These are phyloP conservation scores for Vigna radiata DNA, from an alignment of 306 rosid species.

Conservation along the genomic window DNA sequence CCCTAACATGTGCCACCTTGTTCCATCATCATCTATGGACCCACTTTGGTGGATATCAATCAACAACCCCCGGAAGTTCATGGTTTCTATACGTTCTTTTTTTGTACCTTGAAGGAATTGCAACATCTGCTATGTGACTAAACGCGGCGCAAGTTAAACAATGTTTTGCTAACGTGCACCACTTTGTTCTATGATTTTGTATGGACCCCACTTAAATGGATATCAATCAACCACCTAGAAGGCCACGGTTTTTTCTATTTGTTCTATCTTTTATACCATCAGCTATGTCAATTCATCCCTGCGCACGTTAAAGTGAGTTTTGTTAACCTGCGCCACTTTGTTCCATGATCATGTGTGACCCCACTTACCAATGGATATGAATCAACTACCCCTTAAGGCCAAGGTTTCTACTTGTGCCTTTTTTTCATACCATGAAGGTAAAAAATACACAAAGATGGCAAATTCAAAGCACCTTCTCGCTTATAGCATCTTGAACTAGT, in stretches of 20 bases:
- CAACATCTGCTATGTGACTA: slow-evolving; percentile 1
- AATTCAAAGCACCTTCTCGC: slow-evolving; percentile 80
- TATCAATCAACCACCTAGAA: slow-evolving; percentile 21
- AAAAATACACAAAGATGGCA: neutral
- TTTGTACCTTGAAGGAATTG: neutral
- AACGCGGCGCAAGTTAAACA: slow-evolving; percentile 32
- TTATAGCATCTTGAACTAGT: slow-evolving; percentile 96
- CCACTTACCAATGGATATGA: slow-evolving; percentile 34
- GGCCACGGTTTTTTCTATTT: neutral
- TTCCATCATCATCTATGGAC: neutral
- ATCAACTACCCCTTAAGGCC: slow-evolving; percentile 29
- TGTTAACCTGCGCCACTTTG: slow-evolving; percentile 39
- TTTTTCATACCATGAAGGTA: neutral
- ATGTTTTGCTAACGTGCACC: slow-evolving; percentile 37
- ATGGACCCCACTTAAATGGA: neutral
- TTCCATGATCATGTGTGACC: neutral
- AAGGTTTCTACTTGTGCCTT: neutral
- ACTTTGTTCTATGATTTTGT: neutral
- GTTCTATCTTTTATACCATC: neutral
- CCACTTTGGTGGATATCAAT: slow-evolving; percentile 1
- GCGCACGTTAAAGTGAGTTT: slow-evolving; percentile 33
- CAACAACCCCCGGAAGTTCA: slow-evolving; percentile 28
- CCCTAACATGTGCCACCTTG: slow-evolving; percentile 34
- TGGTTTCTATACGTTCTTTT: neutral
- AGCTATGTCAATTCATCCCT: neutral